Evolutionary conservation across 306 rosid species (phyloP).

Genomic region (Urtica urens): DNA sequence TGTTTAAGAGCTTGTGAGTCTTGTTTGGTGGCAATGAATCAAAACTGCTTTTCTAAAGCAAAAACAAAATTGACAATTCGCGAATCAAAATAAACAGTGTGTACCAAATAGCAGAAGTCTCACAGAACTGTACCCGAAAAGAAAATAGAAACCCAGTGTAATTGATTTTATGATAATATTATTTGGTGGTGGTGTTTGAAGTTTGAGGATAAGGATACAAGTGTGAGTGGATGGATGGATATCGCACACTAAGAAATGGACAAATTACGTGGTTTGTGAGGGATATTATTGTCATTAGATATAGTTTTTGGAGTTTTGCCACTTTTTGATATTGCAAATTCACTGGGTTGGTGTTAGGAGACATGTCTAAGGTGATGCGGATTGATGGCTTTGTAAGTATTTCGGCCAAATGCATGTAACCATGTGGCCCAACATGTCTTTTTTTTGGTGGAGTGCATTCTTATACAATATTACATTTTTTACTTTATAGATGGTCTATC

Average conservation of each 20-base stretch:
- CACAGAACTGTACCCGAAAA: neutral
- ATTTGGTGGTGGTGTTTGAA: neutral
- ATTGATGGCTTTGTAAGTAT: slow-evolving; percentile 1
- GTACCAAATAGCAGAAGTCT: no score
- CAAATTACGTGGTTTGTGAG: slow-evolving; percentile 1
- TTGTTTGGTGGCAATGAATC: no score
- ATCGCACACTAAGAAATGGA: neutral
- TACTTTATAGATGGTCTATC: no score
- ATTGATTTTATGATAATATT: neutral
- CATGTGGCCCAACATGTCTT: no score
- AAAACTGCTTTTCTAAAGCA: no score
- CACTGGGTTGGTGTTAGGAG: slow-evolving; percentile 8
- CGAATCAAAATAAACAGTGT: no score
- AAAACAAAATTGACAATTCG: no score
- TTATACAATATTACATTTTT: no score
- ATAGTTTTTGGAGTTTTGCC: neutral
- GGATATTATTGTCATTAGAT: neutral
- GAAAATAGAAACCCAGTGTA: neutral
- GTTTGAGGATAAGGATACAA: slow-evolving; percentile 6
- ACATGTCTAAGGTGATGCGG: slow-evolving; percentile 12
- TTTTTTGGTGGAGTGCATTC: no score
- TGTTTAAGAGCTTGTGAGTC: slow-evolving; percentile 15
- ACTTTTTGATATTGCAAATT: neutral
- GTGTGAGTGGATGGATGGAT: neutral
- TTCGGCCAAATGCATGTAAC: slow-evolving; percentile 7